Conservation (phyloP, 2,329 filamentous ascomycete genomes). For the Achaetomium macrosporum region DNA sequence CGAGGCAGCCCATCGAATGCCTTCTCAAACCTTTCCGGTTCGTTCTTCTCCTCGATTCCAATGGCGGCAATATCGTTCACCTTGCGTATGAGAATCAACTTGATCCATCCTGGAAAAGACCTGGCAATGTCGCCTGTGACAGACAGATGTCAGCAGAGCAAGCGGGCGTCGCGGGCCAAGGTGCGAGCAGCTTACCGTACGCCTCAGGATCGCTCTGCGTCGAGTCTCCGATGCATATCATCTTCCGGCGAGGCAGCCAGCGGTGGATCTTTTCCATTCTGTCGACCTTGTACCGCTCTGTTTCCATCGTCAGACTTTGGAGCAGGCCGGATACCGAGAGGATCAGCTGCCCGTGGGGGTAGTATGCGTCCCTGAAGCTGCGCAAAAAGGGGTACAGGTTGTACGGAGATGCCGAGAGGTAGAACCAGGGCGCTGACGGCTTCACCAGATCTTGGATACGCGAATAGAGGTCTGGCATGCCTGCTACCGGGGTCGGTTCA, state of each 20-base stretch:
- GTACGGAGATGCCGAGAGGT: slow-evolving; percentile 89
- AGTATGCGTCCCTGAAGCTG: slow-evolving; percentile 64
- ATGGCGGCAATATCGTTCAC: slow-evolving; percentile 66
- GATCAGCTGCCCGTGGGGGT: slow-evolving; percentile 72
- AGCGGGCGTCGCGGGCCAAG: not conserved
- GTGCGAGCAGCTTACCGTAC: slow-evolving; percentile 56
- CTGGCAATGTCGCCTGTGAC: slow-evolving; percentile 43
- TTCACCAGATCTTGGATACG: slow-evolving; percentile 52
- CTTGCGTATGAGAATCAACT: slow-evolving; percentile 78
- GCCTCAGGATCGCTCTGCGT: slow-evolving; percentile 89
- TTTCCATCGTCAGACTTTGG: slow-evolving; percentile 70
- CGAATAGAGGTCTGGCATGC: slow-evolving; percentile 81
- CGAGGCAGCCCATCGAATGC: slow-evolving; percentile 71
- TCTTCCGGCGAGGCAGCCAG: slow-evolving; percentile 72
- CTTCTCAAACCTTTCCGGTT: slow-evolving; percentile 68
- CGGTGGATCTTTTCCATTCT: slow-evolving; percentile 70
- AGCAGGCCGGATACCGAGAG: slow-evolving; percentile 74
- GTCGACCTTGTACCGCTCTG: slow-evolving; percentile 78
- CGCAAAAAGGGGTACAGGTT: slow-evolving; percentile 86
- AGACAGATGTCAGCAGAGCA: not conserved
- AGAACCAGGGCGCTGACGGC: slow-evolving; percentile 73
- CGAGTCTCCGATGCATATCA: slow-evolving; percentile 83
- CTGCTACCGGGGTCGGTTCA: slow-evolving; percentile 60
- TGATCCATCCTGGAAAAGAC: slow-evolving; percentile 68
- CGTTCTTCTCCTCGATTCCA: slow-evolving; percentile 68